Evolutionary conservation across 1,139 yeast genomes (phyloP), one percentile per base, ranked within the genome.

Genomic region (Protomyces inouyei): DNA sequence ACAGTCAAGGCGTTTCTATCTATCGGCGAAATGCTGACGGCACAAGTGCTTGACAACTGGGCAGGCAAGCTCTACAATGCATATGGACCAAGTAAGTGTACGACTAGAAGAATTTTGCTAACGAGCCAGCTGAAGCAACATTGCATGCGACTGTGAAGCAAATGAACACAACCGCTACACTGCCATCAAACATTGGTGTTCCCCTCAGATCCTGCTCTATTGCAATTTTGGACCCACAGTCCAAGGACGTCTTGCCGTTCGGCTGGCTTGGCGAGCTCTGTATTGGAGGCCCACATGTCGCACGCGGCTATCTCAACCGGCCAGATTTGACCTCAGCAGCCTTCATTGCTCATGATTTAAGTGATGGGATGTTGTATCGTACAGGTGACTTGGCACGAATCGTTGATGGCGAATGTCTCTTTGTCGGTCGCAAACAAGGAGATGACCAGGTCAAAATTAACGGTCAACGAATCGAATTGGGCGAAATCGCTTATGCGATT

Each of bases 391-490:
- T 70, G 2, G 73, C 71, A 0, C 65, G 69, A 2, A 57, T 71
- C 57, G 64, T 67, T 3, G 64, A 66, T 1, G 66, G 64, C 18
- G 45, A 45, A 3, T 37, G 61, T 9, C 21, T 32, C n/a, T 55
- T 64, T 18, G 38, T 38, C 18, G 72, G 70, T 3, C 68, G 72
- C 2, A 61, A 73, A 12, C 43, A 51, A 12, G 65, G 68, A 35
- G 74, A 72, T 36, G 68, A 69, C n/a, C 74, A 72, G 52, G 72
- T 72, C 40, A 72, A 72, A 59, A 52, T 72, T 6, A 69, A 71
- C 12, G 74, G 74, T 3, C 74, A 72, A 18, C 65, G 74, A 16
- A 67, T 72, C n/a, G 74, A 72, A 43, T 66, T 72, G 2, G 74
- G 73, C 5, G 74, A 72, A 60, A 70, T 72, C 18, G 74, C 70